Evolutionary conservation across 116 monocot species (phyloP).

Genomic region (Zostera marina): DNA sequence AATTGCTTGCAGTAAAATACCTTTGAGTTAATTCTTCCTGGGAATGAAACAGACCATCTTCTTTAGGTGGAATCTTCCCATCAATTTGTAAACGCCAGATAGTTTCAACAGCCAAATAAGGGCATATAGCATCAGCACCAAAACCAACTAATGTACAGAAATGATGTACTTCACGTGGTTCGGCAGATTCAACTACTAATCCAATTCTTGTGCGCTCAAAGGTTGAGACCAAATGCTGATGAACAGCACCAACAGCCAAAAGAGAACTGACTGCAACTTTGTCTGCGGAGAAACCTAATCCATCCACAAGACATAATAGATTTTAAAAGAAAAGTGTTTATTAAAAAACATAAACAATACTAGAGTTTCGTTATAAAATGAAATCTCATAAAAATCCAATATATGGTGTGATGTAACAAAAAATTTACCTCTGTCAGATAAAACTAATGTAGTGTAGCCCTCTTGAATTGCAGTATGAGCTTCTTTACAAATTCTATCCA

Average conservation of each 20-base stretch:
- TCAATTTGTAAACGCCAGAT: conserved; percentile 90
- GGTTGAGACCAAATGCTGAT: conserved; percentile 88
- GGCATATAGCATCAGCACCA: conserved; percentile 98
- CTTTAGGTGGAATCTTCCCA: conserved; percentile 82
- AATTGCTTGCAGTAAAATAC: conserved; percentile 83
- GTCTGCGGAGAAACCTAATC: conserved; percentile 62
- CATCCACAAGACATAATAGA: background rate
- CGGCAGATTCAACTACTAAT: conserved; percentile 86
- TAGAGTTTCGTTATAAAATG: background rate
- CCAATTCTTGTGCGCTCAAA: conserved; percentile 86
- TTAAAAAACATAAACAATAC: background rate
- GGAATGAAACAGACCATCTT: conserved; percentile 41
- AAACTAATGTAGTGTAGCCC: conserved; percentile 74
- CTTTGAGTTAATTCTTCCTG: conserved; percentile 63
- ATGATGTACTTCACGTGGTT: conserved; percentile 98
- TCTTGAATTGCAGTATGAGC: conserved; percentile 71
- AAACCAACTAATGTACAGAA: conserved; percentile 98
- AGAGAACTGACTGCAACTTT: conserved; percentile 93
- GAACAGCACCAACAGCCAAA: conserved; percentile 92
- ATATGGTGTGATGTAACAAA: background rate
- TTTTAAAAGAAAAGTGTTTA: background rate
- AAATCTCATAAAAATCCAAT: background rate
- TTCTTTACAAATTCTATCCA: conserved; percentile 83
- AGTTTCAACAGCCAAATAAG: conserved; percentile 86
- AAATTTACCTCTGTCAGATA: conserved; percentile 89